phyloP scores from a whole-genome alignment of 2,329 filamentous ascomycete genomes.

The Penicillium italicum region DNA sequence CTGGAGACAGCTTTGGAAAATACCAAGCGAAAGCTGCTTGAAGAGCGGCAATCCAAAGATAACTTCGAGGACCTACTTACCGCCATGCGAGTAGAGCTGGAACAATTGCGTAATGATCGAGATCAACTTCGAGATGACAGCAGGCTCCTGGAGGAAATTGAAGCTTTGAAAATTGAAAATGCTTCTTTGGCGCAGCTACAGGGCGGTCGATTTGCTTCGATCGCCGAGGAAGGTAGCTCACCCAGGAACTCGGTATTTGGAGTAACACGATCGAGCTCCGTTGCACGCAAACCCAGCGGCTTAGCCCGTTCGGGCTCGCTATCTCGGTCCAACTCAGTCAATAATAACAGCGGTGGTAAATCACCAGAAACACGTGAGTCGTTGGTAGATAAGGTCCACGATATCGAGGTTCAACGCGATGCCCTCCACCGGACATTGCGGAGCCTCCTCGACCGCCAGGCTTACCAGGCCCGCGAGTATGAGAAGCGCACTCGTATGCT shows the following conservation, averaged over 20 bases:
- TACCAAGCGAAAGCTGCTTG: slow-evolving; percentile 71
- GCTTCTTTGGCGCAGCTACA: slow-evolving; percentile 47
- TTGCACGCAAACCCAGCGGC: slow-evolving; percentile 52
- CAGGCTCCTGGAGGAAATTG: slow-evolving; percentile 75
- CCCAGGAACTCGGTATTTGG: slow-evolving; percentile 48
- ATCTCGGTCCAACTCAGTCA: slow-evolving; percentile 56
- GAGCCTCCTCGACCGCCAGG: slow-evolving; percentile 78
- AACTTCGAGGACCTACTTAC: slow-evolving; percentile 91
- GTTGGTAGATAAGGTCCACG: slow-evolving; percentile 76
- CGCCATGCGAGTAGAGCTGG: slow-evolving; percentile 76
- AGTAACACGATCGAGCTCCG: slow-evolving; percentile 63
- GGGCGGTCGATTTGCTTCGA: slow-evolving; percentile 54
- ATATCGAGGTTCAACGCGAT: slow-evolving; percentile 89
- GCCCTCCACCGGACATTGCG: slow-evolving; percentile 84
- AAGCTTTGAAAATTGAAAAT: slow-evolving; percentile 56
- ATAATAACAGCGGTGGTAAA: slow-evolving; percentile 39
- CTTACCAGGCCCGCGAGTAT: slow-evolving; percentile 78
- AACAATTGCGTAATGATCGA: slow-evolving; percentile 78
- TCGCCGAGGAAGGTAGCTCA: slow-evolving; percentile 56
- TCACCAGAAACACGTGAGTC: slow-evolving; percentile 63
- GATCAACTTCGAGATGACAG: slow-evolving; percentile 81
- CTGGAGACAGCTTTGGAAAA: slow-evolving; percentile 79
- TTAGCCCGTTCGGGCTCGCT: slow-evolving; percentile 49
- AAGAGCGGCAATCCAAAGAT: slow-evolving; percentile 82
- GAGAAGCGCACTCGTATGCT: slow-evolving; percentile 74